Percentiles rank a stretch among this genome's conserved stretches.
These are phyloP conservation scores for Fraxinus angustifolia DNA, from an alignment of 305 asterid genomes.

Conservation along the genomic window DNA sequence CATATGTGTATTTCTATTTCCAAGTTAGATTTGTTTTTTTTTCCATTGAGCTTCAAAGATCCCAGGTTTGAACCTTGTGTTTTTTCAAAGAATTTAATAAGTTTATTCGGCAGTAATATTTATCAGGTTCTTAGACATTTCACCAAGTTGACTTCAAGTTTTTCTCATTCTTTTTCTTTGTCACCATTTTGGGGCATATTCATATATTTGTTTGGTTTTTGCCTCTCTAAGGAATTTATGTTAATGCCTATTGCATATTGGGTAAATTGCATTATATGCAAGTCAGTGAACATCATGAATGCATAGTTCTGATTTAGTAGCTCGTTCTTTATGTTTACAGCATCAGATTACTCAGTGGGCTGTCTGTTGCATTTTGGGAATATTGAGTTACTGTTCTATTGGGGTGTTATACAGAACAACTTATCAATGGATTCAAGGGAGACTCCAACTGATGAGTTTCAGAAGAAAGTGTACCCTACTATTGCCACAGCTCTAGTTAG, in stretches of 20 bases:
- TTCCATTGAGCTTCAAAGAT: neutral
- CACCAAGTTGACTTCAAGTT: neutral
- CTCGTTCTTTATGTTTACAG: neutral
- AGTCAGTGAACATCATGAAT: neutral
- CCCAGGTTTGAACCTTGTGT: neutral
- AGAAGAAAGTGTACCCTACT: conserved; percentile 27
- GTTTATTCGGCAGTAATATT: neutral
- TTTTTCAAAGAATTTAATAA: neutral
- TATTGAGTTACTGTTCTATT: conserved; percentile 1
- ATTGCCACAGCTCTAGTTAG: conserved; percentile 50
- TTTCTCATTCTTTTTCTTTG: neutral
- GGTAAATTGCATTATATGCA: neutral
- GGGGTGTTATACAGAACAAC: conserved; percentile 8
- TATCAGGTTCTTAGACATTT: neutral
- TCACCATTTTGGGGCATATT: neutral
- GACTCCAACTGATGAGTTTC: conserved; percentile 20
- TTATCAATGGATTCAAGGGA: conserved; percentile 44
- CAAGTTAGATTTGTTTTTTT: neutral
- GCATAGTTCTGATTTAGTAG: neutral
- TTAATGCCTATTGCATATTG: neutral
- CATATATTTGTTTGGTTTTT: neutral
- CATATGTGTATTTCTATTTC: neutral
- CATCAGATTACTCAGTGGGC: neutral
- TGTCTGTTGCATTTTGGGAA: neutral
- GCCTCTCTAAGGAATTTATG: neutral